Percentiles rank a stretch among this genome's conserved stretches.
phyloP scores from a whole-genome alignment of 176 grass and related monocot species.

The Microstegium vimineum region DNA sequence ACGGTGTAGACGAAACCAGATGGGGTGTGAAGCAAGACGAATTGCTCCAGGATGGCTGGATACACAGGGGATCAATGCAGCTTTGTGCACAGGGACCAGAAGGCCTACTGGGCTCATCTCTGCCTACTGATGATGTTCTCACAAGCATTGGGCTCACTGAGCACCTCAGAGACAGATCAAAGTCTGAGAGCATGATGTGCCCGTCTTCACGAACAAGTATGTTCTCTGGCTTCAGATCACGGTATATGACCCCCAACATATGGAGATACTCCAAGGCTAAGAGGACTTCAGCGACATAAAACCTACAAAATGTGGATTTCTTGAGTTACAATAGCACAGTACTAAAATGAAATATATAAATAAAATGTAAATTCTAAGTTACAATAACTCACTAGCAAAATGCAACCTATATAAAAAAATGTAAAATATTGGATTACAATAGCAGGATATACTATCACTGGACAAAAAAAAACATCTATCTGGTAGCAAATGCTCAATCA shows the following conservation, averaged over 20 bases:
- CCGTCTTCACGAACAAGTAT: slow-evolving; percentile 98
- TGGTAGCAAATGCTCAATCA: neutral
- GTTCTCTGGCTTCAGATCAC: slow-evolving; percentile 97
- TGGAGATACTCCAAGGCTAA: slow-evolving; percentile 95
- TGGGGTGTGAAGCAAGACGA: slow-evolving; percentile 91
- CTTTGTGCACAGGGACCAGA: slow-evolving; percentile 81
- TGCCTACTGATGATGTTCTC: slow-evolving; percentile 63
- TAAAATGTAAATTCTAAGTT: neutral
- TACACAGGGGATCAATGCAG: slow-evolving; percentile 92
- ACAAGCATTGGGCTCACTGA: slow-evolving; percentile 86
- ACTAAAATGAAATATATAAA: neutral
- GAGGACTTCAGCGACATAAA: slow-evolving; percentile 91
- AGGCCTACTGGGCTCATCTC: slow-evolving; percentile 70
- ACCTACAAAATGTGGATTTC: slow-evolving; percentile 43
- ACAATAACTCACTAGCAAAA: neutral
- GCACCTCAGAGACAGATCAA: slow-evolving; percentile 95
- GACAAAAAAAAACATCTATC: slow-evolving; percentile 1
- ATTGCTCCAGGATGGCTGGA: slow-evolving; percentile 79
- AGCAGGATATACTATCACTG: neutral
- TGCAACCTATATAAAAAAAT: neutral
- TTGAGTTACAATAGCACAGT: slow-evolving; percentile 22
- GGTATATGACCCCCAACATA: slow-evolving; percentile 98
- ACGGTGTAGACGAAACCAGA: slow-evolving; percentile 50
- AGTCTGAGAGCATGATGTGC: slow-evolving; percentile 98
- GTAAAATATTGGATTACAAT: neutral